phyloP scores from a whole-genome alignment of 169 alveolate species.

The Plasmodium gonderi region DNA sequence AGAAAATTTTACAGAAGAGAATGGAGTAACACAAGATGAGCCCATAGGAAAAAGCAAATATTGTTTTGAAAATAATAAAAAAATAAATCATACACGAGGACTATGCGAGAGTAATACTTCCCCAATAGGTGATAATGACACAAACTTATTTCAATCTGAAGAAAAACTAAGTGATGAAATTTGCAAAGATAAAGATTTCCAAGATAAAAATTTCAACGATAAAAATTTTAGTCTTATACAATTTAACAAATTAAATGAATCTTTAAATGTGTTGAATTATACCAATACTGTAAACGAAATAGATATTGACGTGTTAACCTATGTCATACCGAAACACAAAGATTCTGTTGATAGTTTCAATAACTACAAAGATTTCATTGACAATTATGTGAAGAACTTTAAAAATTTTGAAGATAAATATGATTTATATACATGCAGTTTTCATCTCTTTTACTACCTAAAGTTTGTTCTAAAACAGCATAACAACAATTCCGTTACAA shows the following conservation, averaged over 20 bases:
- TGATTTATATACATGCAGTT: conserved; percentile 72
- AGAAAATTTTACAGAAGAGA: too few species aligned
- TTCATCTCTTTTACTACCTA: conserved; percentile 70
- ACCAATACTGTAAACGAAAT: conserved; percentile 43
- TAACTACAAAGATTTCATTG: conserved; percentile 49
- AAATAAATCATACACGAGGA: too few species aligned
- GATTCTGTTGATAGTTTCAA: conserved; percentile 5
- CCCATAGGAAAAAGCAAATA: too few species aligned
- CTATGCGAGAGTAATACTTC: too few species aligned
- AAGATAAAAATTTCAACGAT: neutral
- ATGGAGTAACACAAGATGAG: too few species aligned
- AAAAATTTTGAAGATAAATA: conserved; percentile 53
- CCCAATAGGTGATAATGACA: too few species aligned
- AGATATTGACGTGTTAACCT: conserved; percentile 22
- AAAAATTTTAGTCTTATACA: conserved; percentile 10
- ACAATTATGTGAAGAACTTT: conserved; percentile 39
- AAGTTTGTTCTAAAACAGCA: conserved; percentile 20
- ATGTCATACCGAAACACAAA: conserved; percentile 53
- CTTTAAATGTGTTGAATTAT: conserved; percentile 39
- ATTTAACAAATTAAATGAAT: conserved; percentile 51
- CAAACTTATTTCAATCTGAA: too few species aligned
- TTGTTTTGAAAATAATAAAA: too few species aligned
- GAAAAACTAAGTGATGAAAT: too few species aligned
- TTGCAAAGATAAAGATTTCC: neutral
- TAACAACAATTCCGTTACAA: neutral